Conservation (phyloP, 2,329 filamentous ascomycete species). For the Colletotrichum orbiculare region DNA sequence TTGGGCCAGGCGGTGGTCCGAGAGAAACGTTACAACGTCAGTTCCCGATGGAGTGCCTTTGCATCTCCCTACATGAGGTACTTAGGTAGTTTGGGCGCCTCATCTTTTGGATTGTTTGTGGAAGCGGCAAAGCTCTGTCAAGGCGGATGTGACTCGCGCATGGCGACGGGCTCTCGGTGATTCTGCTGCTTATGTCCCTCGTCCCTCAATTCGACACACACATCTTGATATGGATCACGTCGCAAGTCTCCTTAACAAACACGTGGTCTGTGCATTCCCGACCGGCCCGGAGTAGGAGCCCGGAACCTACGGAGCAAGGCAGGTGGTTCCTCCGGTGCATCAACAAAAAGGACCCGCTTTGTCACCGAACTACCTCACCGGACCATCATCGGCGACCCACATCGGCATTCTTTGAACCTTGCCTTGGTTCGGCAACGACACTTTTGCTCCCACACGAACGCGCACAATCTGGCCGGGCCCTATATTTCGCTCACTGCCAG, state of each 20-base stretch:
- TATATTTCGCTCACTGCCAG: background rate
- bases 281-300: conserved; percentile 24
- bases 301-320: background rate
- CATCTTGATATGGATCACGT: too few relatives aligned
- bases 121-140: too few relatives aligned
- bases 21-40: conserved; percentile 24
- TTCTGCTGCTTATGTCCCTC: background rate
- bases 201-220: background rate
- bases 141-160: too few relatives aligned
- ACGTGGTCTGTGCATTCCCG: conserved; percentile 29
- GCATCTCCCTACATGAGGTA: background rate
- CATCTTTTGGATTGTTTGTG: too few relatives aligned
- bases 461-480: too few relatives aligned
- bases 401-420: conserved; percentile 16
- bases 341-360: conserved; percentile 6
- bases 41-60: background rate
- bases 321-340: background rate
- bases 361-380: background rate
- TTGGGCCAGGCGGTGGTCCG: background rate
- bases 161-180: too few relatives aligned
- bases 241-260: conserved; percentile 21
- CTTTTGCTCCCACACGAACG: too few relatives aligned
- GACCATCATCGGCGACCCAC: conserved; percentile 23
- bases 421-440: background rate
- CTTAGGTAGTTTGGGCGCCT: background rate